phyloP scores from a whole-genome alignment of 306 rosid genomes.

The Trichosanthes truncata region DNA sequence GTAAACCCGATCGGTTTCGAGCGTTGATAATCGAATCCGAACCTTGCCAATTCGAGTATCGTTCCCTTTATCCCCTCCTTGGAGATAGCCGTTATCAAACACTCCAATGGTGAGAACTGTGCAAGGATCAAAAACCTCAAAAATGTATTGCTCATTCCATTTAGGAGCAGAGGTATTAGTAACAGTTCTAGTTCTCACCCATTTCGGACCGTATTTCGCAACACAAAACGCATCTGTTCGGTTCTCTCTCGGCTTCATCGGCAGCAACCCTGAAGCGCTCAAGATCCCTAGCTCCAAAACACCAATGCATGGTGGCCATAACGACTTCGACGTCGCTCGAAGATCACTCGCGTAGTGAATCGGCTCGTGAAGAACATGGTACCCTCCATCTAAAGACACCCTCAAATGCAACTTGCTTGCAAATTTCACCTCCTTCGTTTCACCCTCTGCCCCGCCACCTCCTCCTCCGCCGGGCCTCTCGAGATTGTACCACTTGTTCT shows the following conservation, averaged over 20 bases:
- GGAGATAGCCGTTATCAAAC: constrained; percentile 35
- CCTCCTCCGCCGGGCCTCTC: neutral
- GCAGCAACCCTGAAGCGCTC: constrained; percentile 24
- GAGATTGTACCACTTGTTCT: constrained; percentile 20
- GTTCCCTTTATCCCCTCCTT: constrained; percentile 9
- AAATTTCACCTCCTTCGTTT: constrained; percentile 19
- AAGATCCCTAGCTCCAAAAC: constrained; percentile 38
- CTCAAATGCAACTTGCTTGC: constrained; percentile 36
- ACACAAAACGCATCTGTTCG: constrained; percentile 41
- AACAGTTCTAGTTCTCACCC: constrained; percentile 44
- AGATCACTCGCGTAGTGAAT: constrained; percentile 38
- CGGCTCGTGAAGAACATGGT: constrained; percentile 47
- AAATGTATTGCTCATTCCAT: constrained; percentile 36
- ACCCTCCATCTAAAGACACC: constrained; percentile 43
- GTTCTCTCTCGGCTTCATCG: constrained; percentile 30
- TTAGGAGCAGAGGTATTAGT: constrained; percentile 27
- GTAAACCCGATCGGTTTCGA: constrained; percentile 28
- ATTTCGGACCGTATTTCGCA: constrained; percentile 40
- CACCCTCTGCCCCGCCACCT: neutral
- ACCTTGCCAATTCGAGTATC: constrained; percentile 34
- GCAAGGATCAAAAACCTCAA: constrained; percentile 49
- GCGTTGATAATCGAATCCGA: constrained; percentile 35
- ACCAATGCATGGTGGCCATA: constrained; percentile 29
- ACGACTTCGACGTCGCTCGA: constrained; percentile 16
- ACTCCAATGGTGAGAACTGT: constrained; percentile 36